These are phyloP conservation scores for Colletotrichum sp. DNA, from an alignment of 2,329 filamentous ascomycete genomes.

Conservation along the genomic window DNA sequence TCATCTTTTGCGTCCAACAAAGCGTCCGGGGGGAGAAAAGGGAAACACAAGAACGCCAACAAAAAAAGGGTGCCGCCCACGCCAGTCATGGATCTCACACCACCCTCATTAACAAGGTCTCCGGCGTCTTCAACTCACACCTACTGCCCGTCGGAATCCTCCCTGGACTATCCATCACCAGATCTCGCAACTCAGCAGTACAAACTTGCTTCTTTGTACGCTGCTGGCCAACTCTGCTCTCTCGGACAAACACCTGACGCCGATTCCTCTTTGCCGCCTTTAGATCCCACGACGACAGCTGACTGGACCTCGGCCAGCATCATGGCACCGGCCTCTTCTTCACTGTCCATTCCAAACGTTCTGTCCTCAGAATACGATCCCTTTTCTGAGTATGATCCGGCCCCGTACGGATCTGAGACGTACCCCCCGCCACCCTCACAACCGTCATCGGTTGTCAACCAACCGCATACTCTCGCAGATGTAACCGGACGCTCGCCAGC, in stretches of 20 bases:
- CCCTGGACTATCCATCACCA: slow-evolving; percentile 52
- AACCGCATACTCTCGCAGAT: slow-evolving; percentile 16
- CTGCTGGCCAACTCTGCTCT: slow-evolving; percentile 40
- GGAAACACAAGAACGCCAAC: background rate
- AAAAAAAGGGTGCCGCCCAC: slow-evolving; percentile 3
- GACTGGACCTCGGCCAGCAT: slow-evolving; percentile 47
- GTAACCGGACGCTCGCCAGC: background rate
- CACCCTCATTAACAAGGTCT: slow-evolving; percentile 50
- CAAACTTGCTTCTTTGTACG: slow-evolving; percentile 46
- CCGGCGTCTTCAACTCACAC: slow-evolving; percentile 48
- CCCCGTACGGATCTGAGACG: slow-evolving; percentile 50
- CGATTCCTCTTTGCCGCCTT: slow-evolving; percentile 39
- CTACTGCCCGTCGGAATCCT: slow-evolving; percentile 46
- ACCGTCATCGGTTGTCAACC: slow-evolving; percentile 10
- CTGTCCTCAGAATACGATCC: slow-evolving; percentile 56
- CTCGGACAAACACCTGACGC: slow-evolving; percentile 40
- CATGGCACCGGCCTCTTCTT: slow-evolving; percentile 44
- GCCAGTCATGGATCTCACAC: slow-evolving; percentile 53
- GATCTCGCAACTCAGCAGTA: slow-evolving; percentile 47
- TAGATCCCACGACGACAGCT: slow-evolving; percentile 45
- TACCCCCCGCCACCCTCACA: slow-evolving; percentile 47
- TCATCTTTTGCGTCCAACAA: slow-evolving; percentile 11
- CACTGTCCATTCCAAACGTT: slow-evolving; percentile 48
- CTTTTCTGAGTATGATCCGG: slow-evolving; percentile 51
- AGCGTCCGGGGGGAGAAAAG: background rate